Base-by-base conservation (phyloP, 2,329 filamentous ascomycete species). In the Ramichloridium luteum region DNA sequence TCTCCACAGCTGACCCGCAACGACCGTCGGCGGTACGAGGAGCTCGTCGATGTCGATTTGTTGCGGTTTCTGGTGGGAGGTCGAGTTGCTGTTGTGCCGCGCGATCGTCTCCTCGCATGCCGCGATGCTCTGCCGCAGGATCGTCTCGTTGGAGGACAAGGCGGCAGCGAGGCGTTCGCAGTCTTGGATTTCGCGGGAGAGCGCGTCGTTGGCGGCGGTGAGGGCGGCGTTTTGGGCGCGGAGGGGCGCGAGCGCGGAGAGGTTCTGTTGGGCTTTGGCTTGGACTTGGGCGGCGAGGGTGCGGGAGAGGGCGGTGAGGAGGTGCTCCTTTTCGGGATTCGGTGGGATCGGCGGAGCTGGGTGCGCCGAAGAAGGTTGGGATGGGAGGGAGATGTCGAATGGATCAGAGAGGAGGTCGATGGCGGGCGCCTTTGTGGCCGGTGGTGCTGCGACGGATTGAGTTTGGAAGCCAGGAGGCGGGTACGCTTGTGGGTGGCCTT, bases 261-360 rank as follows among this genome's bases (percentile, higher is more conserved):
- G 68, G 44, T 86, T 86, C 49, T 90, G 80, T 15, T 70, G 59
- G 28, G 80, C 70, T 32, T 75, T 77, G 28, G 70, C 69, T 39
- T 76, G 73, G 11, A 86, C 75, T 40, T 81, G 76, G 23, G 71
- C 62, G 33, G 75, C 66, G 3, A 96, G 64, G 0, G 76, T 72
- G 34, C 70, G 65, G 20, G 78, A 84, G 16, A 96, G 70, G 27
- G 85, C 80, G 32, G 71, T 70, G 3, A 93, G 68, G 11, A 96
- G 71, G 13, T 80, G 78, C 55, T 96, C 85, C 54, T 93, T 94
- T 58, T 96, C 84, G 1, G 90, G 90, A 49, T 98, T 98, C 0
- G 85, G 86, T 0, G 90, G 88, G 17, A 94, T 84, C 0, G 88
- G 86, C 1, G 90, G 88, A 1, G 84, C 74, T 4, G 78, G 68